Evolutionary conservation across 2,329 filamentous ascomycete species (phyloP), one percentile per base, ranked within the genome.

Genomic region (Colletotrichum paranaense): DNA sequence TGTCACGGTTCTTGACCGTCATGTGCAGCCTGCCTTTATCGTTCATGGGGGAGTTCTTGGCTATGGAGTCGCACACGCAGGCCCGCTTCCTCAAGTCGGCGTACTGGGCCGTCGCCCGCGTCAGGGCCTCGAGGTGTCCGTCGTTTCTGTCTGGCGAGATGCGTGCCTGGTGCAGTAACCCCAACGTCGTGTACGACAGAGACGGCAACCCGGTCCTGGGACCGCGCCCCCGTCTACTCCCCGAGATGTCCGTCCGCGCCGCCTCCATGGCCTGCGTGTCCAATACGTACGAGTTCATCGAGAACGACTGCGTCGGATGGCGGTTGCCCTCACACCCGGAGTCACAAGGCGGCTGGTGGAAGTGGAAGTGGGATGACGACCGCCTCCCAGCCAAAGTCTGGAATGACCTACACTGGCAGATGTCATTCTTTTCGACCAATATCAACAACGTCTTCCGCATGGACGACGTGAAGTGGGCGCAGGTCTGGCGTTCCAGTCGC

Each of bases 71-170:
- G n/a, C 11, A n/a, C 2, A 22, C 26, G n/a, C 19, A 58, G 59
- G 35, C 28, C 19, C 12, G 58, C 26, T 72, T 68, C 16, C 53
- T 72, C 16, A 63, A 68, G 65, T 26, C 65, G 22, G 58, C 26
- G 24, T 68, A 68, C 65, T 52, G 35, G 22, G 69, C 69, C 42
- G 4, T 72, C n/a, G 8, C 65, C 19, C 69, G 69, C 28, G 32
- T 72, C 59, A 72, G 64, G 59, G 42, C 66, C 19, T 64, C 58
- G 28, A 59, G 32, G 53, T 53, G 65, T 53, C 59, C 69, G 16
- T 28, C 28, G 4, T 72, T 72, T 38, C 5, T 72, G 1, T 72
- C 69, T 3, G 66, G 69, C 9, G 69, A 72, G 69, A 55, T 72
- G 19, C 30, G 65, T 32, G 69, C 66, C 19, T 72, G 65, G 69